Percentiles rank a stretch among this genome's conserved stretches.
Evolutionary conservation across 768 basidiomycete species (phyloP).

Genomic region (Lyophyllum semitale): DNA sequence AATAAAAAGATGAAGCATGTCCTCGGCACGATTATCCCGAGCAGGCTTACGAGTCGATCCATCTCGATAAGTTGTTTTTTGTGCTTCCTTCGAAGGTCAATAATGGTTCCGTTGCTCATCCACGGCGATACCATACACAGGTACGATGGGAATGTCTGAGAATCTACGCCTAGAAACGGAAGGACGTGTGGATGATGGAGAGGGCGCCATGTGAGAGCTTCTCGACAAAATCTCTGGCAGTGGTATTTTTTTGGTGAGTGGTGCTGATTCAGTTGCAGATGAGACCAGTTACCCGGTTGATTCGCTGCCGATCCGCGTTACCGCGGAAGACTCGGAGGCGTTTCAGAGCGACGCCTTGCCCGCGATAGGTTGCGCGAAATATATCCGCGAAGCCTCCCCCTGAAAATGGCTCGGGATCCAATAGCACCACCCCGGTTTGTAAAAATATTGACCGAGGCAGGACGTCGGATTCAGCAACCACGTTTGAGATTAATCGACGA

Average conservation of each 20-base stretch:
- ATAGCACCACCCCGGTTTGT: constrained; percentile 16
- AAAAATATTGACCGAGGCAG: constrained; percentile 26
- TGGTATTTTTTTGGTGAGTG: neutral
- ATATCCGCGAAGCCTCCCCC: constrained; percentile 32
- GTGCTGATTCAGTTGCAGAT: neutral
- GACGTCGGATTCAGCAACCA: constrained; percentile 22
- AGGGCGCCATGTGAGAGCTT: constrained; percentile 28
- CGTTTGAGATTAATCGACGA: constrained; percentile 22
- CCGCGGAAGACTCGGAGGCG: constrained; percentile 26
- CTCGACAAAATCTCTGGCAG: constrained; percentile 24
- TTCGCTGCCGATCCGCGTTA: constrained; percentile 15
- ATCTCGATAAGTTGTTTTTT: constrained; percentile 14
- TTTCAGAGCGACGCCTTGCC: constrained; percentile 26
- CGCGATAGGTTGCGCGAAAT: constrained; percentile 21
- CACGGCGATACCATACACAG: constrained; percentile 28
- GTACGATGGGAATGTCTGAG: constrained; percentile 21
- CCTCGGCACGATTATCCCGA: neutral
- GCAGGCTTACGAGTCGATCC: constrained; percentile 17
- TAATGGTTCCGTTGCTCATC: constrained; percentile 25
- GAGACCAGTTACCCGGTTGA: constrained; percentile 14
- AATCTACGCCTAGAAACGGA: constrained; percentile 28
- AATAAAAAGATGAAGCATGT: neutral
- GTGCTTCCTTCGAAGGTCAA: constrained; percentile 17
- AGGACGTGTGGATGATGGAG: constrained; percentile 26
- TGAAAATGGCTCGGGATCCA: constrained; percentile 22